Evolutionary conservation across 306 rosid species (phyloP), one percentile per base, ranked within the genome.

Genomic region (Albizia julibrissin): DNA sequence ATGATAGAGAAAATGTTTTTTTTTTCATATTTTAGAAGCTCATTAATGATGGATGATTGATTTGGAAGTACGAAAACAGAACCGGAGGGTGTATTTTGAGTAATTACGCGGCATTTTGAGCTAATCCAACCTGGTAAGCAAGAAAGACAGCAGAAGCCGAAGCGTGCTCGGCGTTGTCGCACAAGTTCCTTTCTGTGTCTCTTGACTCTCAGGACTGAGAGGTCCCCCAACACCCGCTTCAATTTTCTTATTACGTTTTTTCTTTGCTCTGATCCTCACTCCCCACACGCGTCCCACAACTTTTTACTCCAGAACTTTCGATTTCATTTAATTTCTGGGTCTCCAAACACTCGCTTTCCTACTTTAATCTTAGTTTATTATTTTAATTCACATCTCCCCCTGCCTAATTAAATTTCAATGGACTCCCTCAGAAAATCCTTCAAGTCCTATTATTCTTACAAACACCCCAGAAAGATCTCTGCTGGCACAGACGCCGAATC

Each of bases 361-460:
- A 22, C 40, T 39, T 34, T n/a, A n/a, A 22, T n/a, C 37, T 3
- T 34, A 0, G 34, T 42, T 43, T 44, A 71, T 21, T 49, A 73
- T 56, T 82, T 75, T 69, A 62, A 82, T 49, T 11, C 50, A 7
- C 61, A 39, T 39, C 50, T n/a, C 27, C 8, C 14, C 14, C n/a
- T 7, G 6, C 22, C 75, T 37, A 14, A 6, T 75, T 42, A 4
- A 71, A 42, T 27, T 4, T 3, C 75, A 21, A 94, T 94, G 94
- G 91, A 92, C 58, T 84, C 97, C 43, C 82, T 90, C 2, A 84
- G 29, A 56, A 91, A 88, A 31, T 90, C 97, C 0, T 89, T 92
- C 50, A 92, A 89, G 81, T 87, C 93, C 26, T 74, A 84, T 26
- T 88, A 78, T 71, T 91, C 98, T 0, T 61, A 52, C 42, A 94